Percentiles rank a stretch among this genome's conserved stretches.
phyloP scores from a whole-genome alignment of 495 filamentous ascomycete species.

The Daldinia concentrica region DNA sequence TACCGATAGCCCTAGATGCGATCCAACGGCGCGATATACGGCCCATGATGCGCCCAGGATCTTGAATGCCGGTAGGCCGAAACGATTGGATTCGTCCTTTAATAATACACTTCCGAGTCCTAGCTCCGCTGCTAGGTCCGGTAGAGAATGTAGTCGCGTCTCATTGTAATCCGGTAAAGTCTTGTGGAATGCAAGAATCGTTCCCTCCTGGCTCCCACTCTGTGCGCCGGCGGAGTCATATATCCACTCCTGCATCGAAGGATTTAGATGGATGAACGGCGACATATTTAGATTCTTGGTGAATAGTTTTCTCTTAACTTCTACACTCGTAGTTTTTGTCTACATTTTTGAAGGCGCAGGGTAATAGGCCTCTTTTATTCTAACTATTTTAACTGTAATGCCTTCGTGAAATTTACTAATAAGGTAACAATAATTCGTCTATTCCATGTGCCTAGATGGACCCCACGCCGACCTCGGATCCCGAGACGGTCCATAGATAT shows the following conservation, averaged over 20 bases:
- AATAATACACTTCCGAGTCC: conserved; percentile 63
- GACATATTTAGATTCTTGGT: conserved; percentile 26
- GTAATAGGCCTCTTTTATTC: background rate
- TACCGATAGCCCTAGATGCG: conserved; percentile 51
- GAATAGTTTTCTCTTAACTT: background rate
- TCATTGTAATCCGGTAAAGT: conserved; percentile 59
- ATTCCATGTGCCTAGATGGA: background rate
- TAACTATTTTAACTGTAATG: background rate
- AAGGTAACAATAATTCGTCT: background rate
- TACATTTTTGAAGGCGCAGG: background rate
- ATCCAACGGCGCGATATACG: conserved; percentile 62
- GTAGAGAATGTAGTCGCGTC: conserved; percentile 61
- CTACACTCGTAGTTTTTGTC: background rate
- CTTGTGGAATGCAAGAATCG: conserved; percentile 56
- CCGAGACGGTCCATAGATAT: background rate
- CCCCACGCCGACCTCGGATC: conserved; percentile 20
- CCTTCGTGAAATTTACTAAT: background rate
- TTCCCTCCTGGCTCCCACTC: conserved; percentile 2
- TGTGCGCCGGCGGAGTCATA: conserved; percentile 20
- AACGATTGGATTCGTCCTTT: conserved; percentile 65
- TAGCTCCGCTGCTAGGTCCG: conserved; percentile 60
- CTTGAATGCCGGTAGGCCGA: conserved; percentile 75
- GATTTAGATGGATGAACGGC: conserved; percentile 35
- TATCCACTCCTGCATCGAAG: conserved; percentile 33
- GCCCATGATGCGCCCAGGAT: conserved; percentile 79